Evolutionary conservation across 2,329 filamentous ascomycete species (phyloP), one percentile per base, ranked within the genome.

Genomic region (Sporothrix luriei): DNA sequence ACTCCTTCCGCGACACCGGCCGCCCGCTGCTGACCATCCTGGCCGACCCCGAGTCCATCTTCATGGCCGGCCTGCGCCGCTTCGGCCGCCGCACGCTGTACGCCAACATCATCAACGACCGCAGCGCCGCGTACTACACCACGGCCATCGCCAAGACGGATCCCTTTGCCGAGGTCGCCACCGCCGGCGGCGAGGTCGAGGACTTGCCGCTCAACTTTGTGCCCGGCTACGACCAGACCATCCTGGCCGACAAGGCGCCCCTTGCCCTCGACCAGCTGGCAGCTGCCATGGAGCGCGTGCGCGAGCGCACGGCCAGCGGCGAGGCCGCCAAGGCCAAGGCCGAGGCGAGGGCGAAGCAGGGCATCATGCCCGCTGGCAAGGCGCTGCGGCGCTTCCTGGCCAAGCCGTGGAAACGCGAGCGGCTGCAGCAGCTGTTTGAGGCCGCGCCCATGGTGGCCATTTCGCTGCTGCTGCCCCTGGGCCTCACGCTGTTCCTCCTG

Each of bases 61-160:
- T 98, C 80, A 90, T 97, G 75, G 87, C 87, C 43, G 94, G 89
- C 0, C 83, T 98, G 59, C 85, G 87, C 71, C 85, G 83, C 74
- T 98, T 98, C 81, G 87, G 89, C 77, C 85, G 91, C 68, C 90
- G 89, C 70, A 91, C 88, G 4, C 81, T 97, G 1, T 98, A 98
- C 78, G 85, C 90, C 54, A 98, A 98, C 77, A 89, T 97, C 61
- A 82, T 91, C 76, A 97, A 97, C 78, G 94, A 98, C 80, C 84
- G 89, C 68, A 92, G 87, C 57, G 92, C 92, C 4, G 87, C 90
- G 0, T 92, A 91, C 79, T 97, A 94, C 78, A 97, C 94, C 0
- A 92, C 93, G 0, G 84, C 84, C 24, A 92, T 97, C 59, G 85
- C 89, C 29, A 89, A 88, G 75, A 91, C 85, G 0, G 92, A 98